Evolutionary conservation across 164 flowering plant species (phyloP).

Genomic region (Dillenia suffruticosa): DNA sequence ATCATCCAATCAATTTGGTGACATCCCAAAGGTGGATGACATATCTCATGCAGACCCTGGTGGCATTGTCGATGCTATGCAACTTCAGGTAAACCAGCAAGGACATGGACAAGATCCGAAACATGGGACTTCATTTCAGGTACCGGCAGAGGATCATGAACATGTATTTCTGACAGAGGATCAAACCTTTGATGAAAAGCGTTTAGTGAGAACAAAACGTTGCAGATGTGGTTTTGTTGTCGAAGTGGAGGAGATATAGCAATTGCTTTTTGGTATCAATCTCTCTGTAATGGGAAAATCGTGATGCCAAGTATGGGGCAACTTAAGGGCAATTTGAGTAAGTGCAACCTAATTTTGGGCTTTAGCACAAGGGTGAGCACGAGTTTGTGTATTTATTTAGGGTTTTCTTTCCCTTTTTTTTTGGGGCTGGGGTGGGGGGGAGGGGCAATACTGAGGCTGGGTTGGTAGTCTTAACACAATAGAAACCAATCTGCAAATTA

Average conservation of each 20-base stretch:
- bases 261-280: neutral
- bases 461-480: no score
- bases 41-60: neutral
- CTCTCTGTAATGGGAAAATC: no score
- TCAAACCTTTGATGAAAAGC: conserved; percentile 51
- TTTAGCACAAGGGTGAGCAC: no score
- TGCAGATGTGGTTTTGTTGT: conserved; percentile 86
- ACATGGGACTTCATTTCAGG: conserved; percentile 2
- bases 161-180: conserved; percentile 65
- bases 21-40: conserved; percentile 8
- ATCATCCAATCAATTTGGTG: conserved; percentile 13
- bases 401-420: no score
- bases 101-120: conserved; percentile 7
- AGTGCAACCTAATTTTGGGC: no score
- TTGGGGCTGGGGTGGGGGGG: no score
- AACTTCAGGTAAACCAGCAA: conserved; percentile 11
- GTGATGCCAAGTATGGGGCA: no score
- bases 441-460: no score
- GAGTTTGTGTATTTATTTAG: no score
- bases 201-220: conserved; percentile 47
- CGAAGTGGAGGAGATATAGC: conserved; percentile 77
- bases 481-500: no score
- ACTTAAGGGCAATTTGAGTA: no score
- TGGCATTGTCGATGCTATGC: conserved; percentile 10
- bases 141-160: conserved; percentile 44